Evolutionary conservation across 371 early-diverging fungal genomes (phyloP), one percentile per base, ranked within the genome.

Genomic region (Capillidium rhysosporum): DNA sequence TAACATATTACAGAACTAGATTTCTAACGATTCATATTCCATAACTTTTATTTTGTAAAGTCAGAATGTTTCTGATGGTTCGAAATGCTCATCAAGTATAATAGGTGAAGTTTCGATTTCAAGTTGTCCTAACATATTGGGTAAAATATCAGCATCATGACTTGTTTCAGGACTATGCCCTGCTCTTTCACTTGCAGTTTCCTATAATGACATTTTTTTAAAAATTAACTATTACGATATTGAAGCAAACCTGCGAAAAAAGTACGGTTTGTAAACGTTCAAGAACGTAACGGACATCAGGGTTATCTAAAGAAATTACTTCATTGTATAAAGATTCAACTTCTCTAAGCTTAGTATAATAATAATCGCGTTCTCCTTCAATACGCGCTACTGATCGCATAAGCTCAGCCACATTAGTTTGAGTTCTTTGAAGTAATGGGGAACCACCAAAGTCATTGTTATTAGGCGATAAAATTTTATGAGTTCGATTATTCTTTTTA

Each of bases 281-380:
- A 16, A 47, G 48, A 4, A 47, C 26, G 4, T 47, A 16, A 26
- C 5, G 16, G 48, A 47, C 48, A 7, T 30, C 26, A 34, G 28
- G 49, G 34, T 20, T 25, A 12, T 28, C 26, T 20, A 14, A 2
- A 2, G 49, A 31, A 2, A 30, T 7, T 25, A 73, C 70, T 41
- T 79, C 73, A 68, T 92, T 93, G 7, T 91, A 77, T 47, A 82
- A 67, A 31, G 91, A 76, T 61, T 95, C 96, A 61, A 95, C 86
- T 53, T 90, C 90, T 41, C 96, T 68, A 57, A 95, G 68, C 66
- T 92, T 92, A 38, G 70, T 65, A 60, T 89, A 93, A 63, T 95
- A 95, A 62, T 92, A 95, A 59, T 95, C 93, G 28, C 96, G 76
- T 66, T 95, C 93, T 69, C 86, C 89, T 65, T 93, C 93, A 40